Conservation (phyloP, 176 grass and related monocot genomes). For the Lolium rigidum region DNA sequence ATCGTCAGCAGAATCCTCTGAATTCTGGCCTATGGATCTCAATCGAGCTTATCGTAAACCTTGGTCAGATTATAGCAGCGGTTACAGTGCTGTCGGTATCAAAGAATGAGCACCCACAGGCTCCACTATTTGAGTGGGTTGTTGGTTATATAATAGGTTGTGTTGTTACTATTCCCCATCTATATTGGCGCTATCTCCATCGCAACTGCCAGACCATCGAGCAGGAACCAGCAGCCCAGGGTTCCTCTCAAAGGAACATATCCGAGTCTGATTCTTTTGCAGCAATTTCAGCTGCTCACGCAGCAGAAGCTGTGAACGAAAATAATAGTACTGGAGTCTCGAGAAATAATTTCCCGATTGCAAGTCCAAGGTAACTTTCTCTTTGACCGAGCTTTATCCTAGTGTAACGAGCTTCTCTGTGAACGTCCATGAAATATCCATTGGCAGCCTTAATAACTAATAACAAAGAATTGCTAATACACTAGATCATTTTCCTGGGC, state of each 20-base stretch:
- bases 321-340: constrained; percentile 30
- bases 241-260: constrained; percentile 50
- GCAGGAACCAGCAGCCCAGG: constrained; percentile 51
- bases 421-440: background rate
- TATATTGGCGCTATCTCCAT: constrained; percentile 93
- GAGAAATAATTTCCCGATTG: constrained; percentile 53
- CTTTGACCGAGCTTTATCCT: background rate
- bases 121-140: constrained; percentile 83
- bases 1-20: constrained; percentile 69
- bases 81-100: constrained; percentile 71
- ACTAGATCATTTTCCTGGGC: background rate
- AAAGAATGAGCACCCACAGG: constrained; percentile 67
- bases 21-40: constrained; percentile 98
- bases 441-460: no score
- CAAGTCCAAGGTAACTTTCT: constrained; percentile 65
- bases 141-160: constrained; percentile 80
- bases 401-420: background rate
- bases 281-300: constrained; percentile 37
- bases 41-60: constrained; percentile 72
- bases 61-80: constrained; percentile 85
- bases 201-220: constrained; percentile 57
- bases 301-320: constrained; percentile 31
- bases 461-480: background rate
- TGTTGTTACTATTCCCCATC: constrained; percentile 79
- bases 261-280: constrained; percentile 57